Evolutionary conservation across 352 stramenopile species (phyloP), one percentile per base, ranked within the genome.

Genomic region (Phytophthora pini): DNA sequence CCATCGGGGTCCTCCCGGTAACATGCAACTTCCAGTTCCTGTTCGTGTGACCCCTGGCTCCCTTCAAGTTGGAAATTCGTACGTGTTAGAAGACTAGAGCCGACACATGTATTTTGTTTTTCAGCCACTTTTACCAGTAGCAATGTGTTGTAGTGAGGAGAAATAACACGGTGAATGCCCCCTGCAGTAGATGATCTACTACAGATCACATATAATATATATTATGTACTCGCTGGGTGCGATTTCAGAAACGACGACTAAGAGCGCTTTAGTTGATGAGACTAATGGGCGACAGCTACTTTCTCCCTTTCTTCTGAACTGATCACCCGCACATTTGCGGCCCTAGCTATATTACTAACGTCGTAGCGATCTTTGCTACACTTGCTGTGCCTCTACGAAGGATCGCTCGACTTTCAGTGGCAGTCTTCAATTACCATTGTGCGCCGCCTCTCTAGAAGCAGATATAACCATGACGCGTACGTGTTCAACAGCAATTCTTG

Each of bases 341-440:
- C 17, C 17, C 17, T 20, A 20, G 17, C 17, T 20, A 20, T 20
- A 20, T 46, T 26, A 26, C 24, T 26, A 26, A 1, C 24, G 24
- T 4, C 24, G 4, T 46, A 27, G 40, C n/a, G 5, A 17, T 6
- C 38, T 24, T 43, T 43, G 38, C 5, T 39, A 39, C 7, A 39
- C 6, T 12, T 39, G n/a, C 12, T 20, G 9, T 41, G 36, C 36
- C 36, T 9, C 38, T 43, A 20, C 12, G n/a, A 43, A 13, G 20
- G 26, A 11, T n/a, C 22, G 43, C 32, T 22, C 13, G 13, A 15
- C 13, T 48, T 22, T 26, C 20, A 48, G n/a, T 27, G 40, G n/a
- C 43, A 48, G 24, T 50, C 12, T 36, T 36, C 24, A 36, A 50
- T 50, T 32, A 27, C 44, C 43, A 49, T 26, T 26, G 24, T 26